Base-by-base conservation (phyloP, 805 yeast genomes). In the Grigorovia transvaalensis region DNA sequence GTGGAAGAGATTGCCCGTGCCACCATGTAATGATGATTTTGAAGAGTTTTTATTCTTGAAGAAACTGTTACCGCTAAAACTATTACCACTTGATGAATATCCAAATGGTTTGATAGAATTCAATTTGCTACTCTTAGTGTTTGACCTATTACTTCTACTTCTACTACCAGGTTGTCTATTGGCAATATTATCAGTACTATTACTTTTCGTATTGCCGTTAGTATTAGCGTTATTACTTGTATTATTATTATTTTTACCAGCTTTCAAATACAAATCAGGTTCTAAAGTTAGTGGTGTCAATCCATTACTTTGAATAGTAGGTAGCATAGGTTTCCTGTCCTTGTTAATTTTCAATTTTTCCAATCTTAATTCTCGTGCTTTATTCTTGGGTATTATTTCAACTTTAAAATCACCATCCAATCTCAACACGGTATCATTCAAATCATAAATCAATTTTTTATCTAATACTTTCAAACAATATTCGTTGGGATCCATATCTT, bases 311-410 rank as follows among this genome's bases (percentile, higher is more conserved):
- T 63, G 70, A 35, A 66, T 66, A 8, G 69, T 65, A 20, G 67
- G 70, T 15, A 66, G 50, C 38, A 53, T 58, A 1, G 69, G 69
- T 45, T 65, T 65, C 27, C 55, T 59, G 30, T 59, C 48, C 29
- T 59, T 56, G 2, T 60, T 60, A 38, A 38, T 7, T 49, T 60
- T 67, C 53, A 64, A 61, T 51, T 69, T 66, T 52, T 59, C 68
- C 17, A 72, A 55, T 3, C 60, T 61, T 23, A 71, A 48, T 11
- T 61, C 63, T 47, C 76, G 68, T 0, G 78, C 73, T 27, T 70
- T 72, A 48, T 68, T 66, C 55, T 70, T 73, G 1, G 77, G 69
- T 2, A 77, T 60, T 5, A 74, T 60, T 51, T 76, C 80, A 18
- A 78, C 61, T 17, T 63, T 64, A 50, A 63, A 60, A 46, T 68